Evolutionary conservation across 352 stramenopile genomes (phyloP).

Genomic region (Aphanomyces invadans): DNA sequence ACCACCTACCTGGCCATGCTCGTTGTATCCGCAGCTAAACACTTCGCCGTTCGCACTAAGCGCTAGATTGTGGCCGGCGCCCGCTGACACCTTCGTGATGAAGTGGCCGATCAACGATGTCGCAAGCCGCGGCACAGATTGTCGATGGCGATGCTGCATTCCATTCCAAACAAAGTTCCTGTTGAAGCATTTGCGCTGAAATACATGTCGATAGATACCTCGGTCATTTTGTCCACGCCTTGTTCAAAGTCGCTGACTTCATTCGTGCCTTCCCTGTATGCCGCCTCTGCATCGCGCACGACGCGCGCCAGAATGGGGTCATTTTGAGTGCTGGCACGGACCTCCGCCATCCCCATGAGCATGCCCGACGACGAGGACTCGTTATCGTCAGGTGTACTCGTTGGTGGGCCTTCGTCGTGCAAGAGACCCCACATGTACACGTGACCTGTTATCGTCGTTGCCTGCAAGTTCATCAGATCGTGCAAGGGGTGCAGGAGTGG

Average conservation of each 20-base stretch:
- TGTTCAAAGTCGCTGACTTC: constrained; percentile 52
- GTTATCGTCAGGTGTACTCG: constrained; percentile 45
- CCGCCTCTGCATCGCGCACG: constrained; percentile 11
- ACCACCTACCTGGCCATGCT: constrained; percentile 60
- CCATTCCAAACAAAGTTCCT: background rate
- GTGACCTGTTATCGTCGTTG: constrained; percentile 17
- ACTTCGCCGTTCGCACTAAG: constrained; percentile 41
- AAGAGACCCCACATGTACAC: constrained; percentile 75
- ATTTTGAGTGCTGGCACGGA: constrained; percentile 30
- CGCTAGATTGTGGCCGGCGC: constrained; percentile 69
- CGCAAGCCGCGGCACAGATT: constrained; percentile 38
- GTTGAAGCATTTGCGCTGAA: too few species aligned
- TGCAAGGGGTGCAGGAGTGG: too few species aligned
- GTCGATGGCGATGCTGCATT: constrained; percentile 31
- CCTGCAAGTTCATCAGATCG: too few species aligned
- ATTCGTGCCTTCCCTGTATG: constrained; percentile 17
- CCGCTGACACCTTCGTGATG: constrained; percentile 45
- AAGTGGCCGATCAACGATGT: constrained; percentile 38
- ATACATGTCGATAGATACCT: too few species aligned
- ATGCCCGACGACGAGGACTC: constrained; percentile 47
- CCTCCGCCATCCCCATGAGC: constrained; percentile 17
- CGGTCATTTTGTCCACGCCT: constrained; percentile 18
- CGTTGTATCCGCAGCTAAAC: constrained; percentile 79
- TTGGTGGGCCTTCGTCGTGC: constrained; percentile 42
- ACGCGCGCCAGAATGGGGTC: constrained; percentile 54